Evolutionary conservation across 192 early-diverging fungal genomes (phyloP), one percentile per base, ranked within the genome.

Genomic region (Backusella circina): DNA sequence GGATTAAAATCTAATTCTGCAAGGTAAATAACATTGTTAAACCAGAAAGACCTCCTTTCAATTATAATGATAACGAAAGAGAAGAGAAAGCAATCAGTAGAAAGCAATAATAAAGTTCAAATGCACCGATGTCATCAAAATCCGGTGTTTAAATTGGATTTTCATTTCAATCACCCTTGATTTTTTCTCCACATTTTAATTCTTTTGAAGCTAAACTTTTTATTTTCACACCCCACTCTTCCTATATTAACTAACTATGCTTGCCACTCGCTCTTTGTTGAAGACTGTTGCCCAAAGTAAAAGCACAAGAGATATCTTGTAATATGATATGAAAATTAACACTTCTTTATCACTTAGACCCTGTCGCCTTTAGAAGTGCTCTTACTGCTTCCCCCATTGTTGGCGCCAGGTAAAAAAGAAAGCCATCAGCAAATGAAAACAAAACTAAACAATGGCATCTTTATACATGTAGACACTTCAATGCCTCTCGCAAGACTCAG

Each of bases 381-480:
- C 36, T 41, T 37, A 30, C 41, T 23, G 38, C 23, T 71, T 39
- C 69, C 9, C 54, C 54, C 26, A 3, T 61, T 26, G 28, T 51
- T 37, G 30, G 69, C 41, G 69, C 30, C 38, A 71, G 69, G 69
- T 71, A 47, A 16, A 21, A 10, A 33, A 0, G 8, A n/a, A 32
- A 15, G 8, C 18, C 15, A 68, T 35, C 21, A 32, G 0, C 35
- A 47, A 47, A n/a, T 47, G 5, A 47, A n/a, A 5, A 15, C 3
- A 13, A 21, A 23, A 68, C 36, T 37, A 23, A 21, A 18, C 33
- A 8, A 10, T 5, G 23, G 8, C n/a, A 1, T 18, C 2, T n/a
- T 3, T 36, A 15, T 35, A 16, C 18, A 66, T 13, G n/a, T 47
- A 83, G 82, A 80, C 71, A 69, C 12, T 77, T 80, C 65, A 74